Evolutionary conservation across 108 stramenopile species (phyloP), one percentile per base, ranked within the genome.

Genomic region (Bacterosira constricta): DNA sequence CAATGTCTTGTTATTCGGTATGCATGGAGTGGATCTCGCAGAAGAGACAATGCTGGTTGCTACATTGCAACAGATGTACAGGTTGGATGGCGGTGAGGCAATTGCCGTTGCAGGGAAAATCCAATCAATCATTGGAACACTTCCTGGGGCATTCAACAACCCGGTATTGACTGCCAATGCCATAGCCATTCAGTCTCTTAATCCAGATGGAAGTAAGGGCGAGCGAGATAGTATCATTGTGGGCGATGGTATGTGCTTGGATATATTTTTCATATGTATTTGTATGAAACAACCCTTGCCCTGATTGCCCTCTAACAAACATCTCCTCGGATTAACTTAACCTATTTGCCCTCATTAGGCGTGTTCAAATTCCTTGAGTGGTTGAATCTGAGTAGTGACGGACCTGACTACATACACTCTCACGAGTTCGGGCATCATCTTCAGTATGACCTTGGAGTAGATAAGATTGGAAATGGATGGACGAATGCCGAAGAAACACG

Each of bases 351-450:
- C n/a, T n/a, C n/a, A n/a, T n/a, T n/a, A n/a, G n/a, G n/a, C n/a
- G 62, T 77, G 10, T 68, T 77, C 34, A 30, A 35, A 30, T 77
- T 77, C 17, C 44, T 77, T 3, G 52, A 77, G 27, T 70, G 70
- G 62, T 30, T 64, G 32, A 50, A 62, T 29, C 23, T 77, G 21
- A 4, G 32, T 15, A 6, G 20, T n/a, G 62, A 71, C 26, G 76
- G 76, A 23, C 60, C 69, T 23, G 69, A 71, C n/a, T 77, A 71
- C 63, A 71, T 77, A 18, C 76, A 77, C 25, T 9, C 56, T 6
- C 76, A 77, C 18, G 76, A 77, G 55, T 77, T 53, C 45, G 68
- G 58, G 15, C 76, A 77, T 26, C 76, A 77, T 34, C 0, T 77
- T 13, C 76, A 77, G 46, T 77, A 68, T 34, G 76, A 77, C 26